These are phyloP conservation scores for Calonectria pteridis DNA, from an alignment of 2,329 filamentous ascomycete genomes.

Conservation along the genomic window DNA sequence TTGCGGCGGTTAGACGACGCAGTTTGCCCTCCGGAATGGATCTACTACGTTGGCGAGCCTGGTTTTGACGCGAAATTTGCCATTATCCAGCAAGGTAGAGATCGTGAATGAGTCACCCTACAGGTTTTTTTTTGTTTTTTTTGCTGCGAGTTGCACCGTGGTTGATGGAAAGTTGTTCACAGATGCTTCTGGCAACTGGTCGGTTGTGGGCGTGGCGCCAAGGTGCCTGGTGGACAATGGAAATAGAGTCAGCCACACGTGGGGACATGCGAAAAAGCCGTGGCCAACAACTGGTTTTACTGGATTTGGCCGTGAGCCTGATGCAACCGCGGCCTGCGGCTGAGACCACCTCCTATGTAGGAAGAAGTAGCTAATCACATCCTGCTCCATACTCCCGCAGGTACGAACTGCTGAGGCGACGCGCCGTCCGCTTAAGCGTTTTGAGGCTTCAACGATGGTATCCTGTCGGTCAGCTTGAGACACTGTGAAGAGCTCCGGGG, in stretches of 20 bases:
- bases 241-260: conserved; percentile 15
- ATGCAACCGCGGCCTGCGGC: conserved; percentile 14
- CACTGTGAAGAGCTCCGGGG: conserved; percentile 35
- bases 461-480: conserved; percentile 16
- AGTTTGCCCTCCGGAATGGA: conserved; percentile 14
- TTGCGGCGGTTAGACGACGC: conserved; percentile 14
- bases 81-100: background rate
- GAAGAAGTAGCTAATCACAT: background rate
- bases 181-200: background rate
- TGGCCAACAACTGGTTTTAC: conserved; percentile 9
- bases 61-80: background rate
- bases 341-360: conserved; percentile 11
- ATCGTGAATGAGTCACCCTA: background rate
- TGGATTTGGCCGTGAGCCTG: background rate
- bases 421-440: conserved; percentile 15
- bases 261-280: background rate
- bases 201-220: background rate
- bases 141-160: background rate
- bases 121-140: background rate
- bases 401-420: conserved; percentile 5
- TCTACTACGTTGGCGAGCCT: background rate
- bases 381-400: conserved; percentile 1
- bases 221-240: background rate
- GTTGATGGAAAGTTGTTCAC: conserved; percentile 32
- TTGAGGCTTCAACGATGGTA: conserved; percentile 15